Evolutionary conservation across 495 filamentous ascomycete species (phyloP).

Genomic region (Penicillium lividum): DNA sequence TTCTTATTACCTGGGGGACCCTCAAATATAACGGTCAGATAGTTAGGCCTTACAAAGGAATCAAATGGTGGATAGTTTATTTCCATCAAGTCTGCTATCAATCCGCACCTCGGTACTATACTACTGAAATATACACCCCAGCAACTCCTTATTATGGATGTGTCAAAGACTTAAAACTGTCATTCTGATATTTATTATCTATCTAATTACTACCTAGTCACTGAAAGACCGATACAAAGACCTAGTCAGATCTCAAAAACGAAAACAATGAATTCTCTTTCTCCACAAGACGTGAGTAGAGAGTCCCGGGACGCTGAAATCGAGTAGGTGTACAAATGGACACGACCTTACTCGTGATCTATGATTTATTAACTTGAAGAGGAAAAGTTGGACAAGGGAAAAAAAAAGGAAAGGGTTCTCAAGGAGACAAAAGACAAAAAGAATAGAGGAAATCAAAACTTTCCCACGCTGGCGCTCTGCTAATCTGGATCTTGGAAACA

Average conservation of each 20-base stretch:
- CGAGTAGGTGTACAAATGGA: background rate
- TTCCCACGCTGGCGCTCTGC: slow-evolving; percentile 15
- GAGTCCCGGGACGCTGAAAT: background rate
- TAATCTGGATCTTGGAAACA: slow-evolving; percentile 11
- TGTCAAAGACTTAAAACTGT: background rate
- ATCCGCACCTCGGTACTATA: background rate
- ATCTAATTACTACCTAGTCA: background rate
- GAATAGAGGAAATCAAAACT: background rate
- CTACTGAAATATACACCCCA: background rate
- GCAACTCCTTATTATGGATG: background rate
- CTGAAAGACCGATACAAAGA: background rate
- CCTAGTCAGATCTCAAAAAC: background rate
- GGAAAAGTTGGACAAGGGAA: background rate
- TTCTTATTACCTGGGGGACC: background rate
- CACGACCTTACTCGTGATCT: background rate
- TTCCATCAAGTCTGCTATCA: background rate
- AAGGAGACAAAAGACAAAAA: background rate
- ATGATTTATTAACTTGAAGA: background rate
- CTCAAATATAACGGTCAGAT: background rate
- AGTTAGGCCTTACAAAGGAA: background rate
- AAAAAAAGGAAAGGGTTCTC: background rate
- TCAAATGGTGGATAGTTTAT: background rate
- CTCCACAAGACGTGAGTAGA: background rate
- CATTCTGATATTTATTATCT: background rate
- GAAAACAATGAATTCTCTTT: background rate